Conservation (phyloP, 2,329 filamentous ascomycete species). For the Capronia epimyces region DNA sequence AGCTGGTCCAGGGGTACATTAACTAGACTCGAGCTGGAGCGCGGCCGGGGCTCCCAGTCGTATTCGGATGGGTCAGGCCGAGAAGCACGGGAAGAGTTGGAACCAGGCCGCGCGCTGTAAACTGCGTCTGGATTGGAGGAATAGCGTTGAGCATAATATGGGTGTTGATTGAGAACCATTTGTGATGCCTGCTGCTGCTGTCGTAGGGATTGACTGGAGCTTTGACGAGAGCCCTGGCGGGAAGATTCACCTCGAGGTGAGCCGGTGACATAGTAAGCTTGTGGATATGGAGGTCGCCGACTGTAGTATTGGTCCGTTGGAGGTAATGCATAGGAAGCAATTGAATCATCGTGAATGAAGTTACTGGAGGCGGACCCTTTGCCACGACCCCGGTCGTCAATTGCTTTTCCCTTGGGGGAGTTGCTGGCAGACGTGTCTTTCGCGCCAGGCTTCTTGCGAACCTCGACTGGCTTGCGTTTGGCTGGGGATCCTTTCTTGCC, state of each 20-base stretch:
- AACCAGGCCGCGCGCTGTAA: constrained; percentile 27
- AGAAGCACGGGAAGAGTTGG: constrained; percentile 34
- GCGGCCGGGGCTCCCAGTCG: constrained; percentile 42
- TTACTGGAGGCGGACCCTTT: constrained; percentile 17
- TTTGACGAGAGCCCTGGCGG: constrained; percentile 42
- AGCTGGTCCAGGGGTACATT: constrained; percentile 33
- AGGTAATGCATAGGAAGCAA: constrained; percentile 15
- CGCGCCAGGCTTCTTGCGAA: constrained; percentile 24
- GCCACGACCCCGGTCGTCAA: constrained; percentile 21
- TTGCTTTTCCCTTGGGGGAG: constrained; percentile 24
- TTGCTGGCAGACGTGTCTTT: constrained; percentile 18
- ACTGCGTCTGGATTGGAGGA: constrained; percentile 36
- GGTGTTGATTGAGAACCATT: constrained; percentile 29
- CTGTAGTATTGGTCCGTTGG: constrained; percentile 33
- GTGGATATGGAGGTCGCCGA: constrained; percentile 46
- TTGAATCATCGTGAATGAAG: constrained; percentile 22
- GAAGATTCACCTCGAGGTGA: constrained; percentile 33
- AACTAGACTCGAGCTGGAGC: constrained; percentile 34
- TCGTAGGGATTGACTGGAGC: constrained; percentile 38
- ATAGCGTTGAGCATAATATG: constrained; percentile 30
- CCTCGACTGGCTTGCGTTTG: constrained; percentile 28
- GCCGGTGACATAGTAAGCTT: constrained; percentile 38
- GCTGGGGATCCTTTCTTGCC: constrained; percentile 28
- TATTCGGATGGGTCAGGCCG: constrained; percentile 48
- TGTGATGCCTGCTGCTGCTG: constrained; percentile 30